Percentiles rank a stretch among this genome's conserved stretches.
phyloP scores from a whole-genome alignment of 495 filamentous ascomycete species.

The Staphylotrichum longicolle region DNA sequence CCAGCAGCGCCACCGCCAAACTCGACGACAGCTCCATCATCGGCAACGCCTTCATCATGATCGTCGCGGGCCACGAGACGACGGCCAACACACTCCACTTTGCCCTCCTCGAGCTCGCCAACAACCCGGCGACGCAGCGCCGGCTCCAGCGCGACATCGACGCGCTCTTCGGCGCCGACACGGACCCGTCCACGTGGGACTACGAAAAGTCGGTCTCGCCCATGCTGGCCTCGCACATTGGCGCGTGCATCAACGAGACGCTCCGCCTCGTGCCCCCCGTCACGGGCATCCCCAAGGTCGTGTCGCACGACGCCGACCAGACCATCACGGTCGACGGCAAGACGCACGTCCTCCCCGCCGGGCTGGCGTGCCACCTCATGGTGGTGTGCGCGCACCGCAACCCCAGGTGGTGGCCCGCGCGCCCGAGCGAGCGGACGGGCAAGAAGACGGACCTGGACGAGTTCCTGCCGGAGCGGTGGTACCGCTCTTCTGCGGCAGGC shows the following conservation, averaged over 20 bases:
- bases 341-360: slow-evolving; percentile 50
- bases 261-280: slow-evolving; percentile 63
- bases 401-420: slow-evolving; percentile 61
- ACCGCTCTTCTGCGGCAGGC: slow-evolving; percentile 25
- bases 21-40: slow-evolving; percentile 60
- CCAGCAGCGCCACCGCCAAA: slow-evolving; percentile 21
- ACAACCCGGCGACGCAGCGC: slow-evolving; percentile 55
- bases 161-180: slow-evolving; percentile 45
- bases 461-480: slow-evolving; percentile 49
- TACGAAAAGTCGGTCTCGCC: slow-evolving; percentile 59
- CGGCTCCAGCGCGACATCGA: slow-evolving; percentile 63
- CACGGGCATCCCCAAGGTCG: slow-evolving; percentile 59
- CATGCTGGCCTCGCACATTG: slow-evolving; percentile 59
- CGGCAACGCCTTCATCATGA: slow-evolving; percentile 69
- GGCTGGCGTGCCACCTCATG: slow-evolving; percentile 46
- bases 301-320: slow-evolving; percentile 47
- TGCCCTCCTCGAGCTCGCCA: slow-evolving; percentile 58
- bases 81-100: slow-evolving; percentile 67
- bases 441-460: slow-evolving; percentile 46
- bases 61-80: slow-evolving; percentile 71
- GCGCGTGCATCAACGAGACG: slow-evolving; percentile 67
- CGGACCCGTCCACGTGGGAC: slow-evolving; percentile 55
- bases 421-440: slow-evolving; percentile 37
- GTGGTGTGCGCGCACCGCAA: slow-evolving; percentile 55
- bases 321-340: slow-evolving; percentile 50